Percentiles rank a stretch among this genome's conserved stretches.
These are phyloP conservation scores for Astrothelium macrocarpum DNA, from an alignment of 495 filamentous ascomycete species.

Conservation along the genomic window DNA sequence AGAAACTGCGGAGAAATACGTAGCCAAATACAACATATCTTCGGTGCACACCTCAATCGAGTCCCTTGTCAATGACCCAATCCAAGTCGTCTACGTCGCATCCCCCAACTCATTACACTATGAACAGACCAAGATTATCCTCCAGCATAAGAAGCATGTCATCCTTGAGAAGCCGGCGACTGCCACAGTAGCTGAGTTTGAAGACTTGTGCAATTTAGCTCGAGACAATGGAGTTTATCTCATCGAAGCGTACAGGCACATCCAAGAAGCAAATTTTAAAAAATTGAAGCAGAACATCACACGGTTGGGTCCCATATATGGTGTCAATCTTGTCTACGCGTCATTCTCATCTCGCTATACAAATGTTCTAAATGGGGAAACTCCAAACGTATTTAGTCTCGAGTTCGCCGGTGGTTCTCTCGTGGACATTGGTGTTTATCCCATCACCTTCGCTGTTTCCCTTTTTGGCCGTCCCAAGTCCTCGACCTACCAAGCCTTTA, in stretches of 20 bases:
- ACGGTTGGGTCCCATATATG: conserved; percentile 22
- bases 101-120: conserved; percentile 42
- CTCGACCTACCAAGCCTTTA: conserved; percentile 26
- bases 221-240: conserved; percentile 23
- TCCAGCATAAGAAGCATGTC: conserved; percentile 40
- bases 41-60: conserved; percentile 23
- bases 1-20: conserved; percentile 25
- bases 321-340: conserved; percentile 27
- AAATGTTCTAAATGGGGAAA: conserved; percentile 23
- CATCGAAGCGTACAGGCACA: conserved; percentile 32
- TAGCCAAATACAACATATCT: conserved; percentile 18
- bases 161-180: conserved; percentile 42
- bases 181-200: conserved; percentile 35
- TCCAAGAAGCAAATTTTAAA: conserved; percentile 28
- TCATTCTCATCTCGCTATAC: conserved; percentile 29
- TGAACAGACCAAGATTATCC: conserved; percentile 35
- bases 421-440: conserved; percentile 27
- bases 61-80: conserved; percentile 22
- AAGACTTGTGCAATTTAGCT: conserved; percentile 29
- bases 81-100: conserved; percentile 42
- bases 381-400: conserved; percentile 26
- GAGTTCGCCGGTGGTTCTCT: conserved; percentile 22
- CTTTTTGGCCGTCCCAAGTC: conserved; percentile 22
- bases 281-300: conserved; percentile 15
- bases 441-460: conserved; percentile 22